Conservation (phyloP, 1,139 yeast genomes). For the Torulaspora globosa region DNA sequence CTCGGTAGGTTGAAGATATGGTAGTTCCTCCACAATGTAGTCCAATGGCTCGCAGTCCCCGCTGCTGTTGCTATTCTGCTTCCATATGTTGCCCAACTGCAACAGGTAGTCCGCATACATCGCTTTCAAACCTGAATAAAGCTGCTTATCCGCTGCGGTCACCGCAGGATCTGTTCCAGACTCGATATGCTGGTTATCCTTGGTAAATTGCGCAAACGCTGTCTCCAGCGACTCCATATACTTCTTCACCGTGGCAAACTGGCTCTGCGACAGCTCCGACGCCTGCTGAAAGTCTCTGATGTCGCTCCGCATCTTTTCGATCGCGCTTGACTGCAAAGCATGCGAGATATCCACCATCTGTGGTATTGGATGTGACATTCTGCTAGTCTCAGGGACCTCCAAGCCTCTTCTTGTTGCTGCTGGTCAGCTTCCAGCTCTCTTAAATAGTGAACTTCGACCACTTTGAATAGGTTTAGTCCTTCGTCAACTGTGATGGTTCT, state of each 20-base stretch:
- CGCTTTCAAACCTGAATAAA: slow-evolving; percentile 31
- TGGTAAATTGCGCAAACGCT: slow-evolving; percentile 28
- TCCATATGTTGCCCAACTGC: slow-evolving; percentile 26
- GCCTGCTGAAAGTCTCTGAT: slow-evolving; percentile 21
- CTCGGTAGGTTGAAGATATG: slow-evolving; percentile 26
- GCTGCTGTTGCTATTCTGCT: slow-evolving; percentile 14
- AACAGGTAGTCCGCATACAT: slow-evolving; percentile 34
- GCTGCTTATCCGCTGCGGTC: slow-evolving; percentile 31
- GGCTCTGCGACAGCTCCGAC: slow-evolving; percentile 18
- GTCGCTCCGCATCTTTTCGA: slow-evolving; percentile 31
- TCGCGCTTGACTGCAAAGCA: slow-evolving; percentile 31
- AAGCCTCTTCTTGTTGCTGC: neutral
- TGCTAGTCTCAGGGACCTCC: neutral
- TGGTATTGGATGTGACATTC: slow-evolving; percentile 29
- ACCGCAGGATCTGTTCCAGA: slow-evolving; percentile 21
- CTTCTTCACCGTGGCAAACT: slow-evolving; percentile 21
- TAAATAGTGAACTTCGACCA: neutral
- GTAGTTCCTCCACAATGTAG: slow-evolving; percentile 25
- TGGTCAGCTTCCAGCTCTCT: neutral
- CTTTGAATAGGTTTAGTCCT: neutral
- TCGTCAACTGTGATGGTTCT: neutral
- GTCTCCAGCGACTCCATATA: slow-evolving; percentile 26
- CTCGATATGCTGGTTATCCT: slow-evolving; percentile 33
- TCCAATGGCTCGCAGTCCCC: slow-evolving; percentile 18
- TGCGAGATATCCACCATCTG: slow-evolving; percentile 34